phyloP scores from a whole-genome alignment of 2,329 filamentous ascomycete genomes.

The Truncatella angustata region DNA sequence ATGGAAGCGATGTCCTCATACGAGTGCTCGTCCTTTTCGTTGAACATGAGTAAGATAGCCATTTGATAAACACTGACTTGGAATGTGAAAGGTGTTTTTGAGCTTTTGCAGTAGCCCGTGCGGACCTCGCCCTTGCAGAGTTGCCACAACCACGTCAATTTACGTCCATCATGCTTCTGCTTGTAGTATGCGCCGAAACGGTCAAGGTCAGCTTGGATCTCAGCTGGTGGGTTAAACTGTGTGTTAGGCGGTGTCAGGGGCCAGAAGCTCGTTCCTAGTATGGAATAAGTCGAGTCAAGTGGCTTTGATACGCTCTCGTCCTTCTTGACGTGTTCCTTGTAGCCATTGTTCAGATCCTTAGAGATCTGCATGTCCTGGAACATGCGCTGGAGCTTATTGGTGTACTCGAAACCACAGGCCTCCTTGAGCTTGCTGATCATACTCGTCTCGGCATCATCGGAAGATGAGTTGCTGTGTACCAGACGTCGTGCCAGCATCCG shows the following conservation, averaged over 20 bases:
- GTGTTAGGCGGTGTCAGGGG: constrained; percentile 84
- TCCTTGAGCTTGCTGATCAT: constrained; percentile 99
- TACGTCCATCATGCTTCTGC: constrained; percentile 93
- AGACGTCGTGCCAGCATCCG: constrained; percentile 93
- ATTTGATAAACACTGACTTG: constrained; percentile 98
- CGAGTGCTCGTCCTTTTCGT: constrained; percentile 79
- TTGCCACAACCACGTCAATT: constrained; percentile 97
- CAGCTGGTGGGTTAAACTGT: constrained; percentile 80
- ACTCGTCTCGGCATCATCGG: constrained; percentile 94
- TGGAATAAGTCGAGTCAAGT: constrained; percentile 85
- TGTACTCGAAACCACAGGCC: constrained; percentile 97
- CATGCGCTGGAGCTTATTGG: constrained; percentile 99
- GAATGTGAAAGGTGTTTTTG: constrained; percentile 92
- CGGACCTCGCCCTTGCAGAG: constrained; percentile 96
- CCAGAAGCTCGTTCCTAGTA: constrained; percentile 97
- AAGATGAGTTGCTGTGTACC: constrained; percentile 92
- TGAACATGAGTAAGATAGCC: constrained; percentile 92
- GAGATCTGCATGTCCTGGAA: constrained; percentile 99
- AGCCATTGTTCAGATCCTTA: constrained; percentile 90
- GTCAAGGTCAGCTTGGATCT: constrained; percentile 84
- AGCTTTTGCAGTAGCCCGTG: constrained; percentile 84
- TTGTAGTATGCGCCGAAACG: constrained; percentile 90
- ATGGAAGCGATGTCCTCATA: constrained; percentile 86
- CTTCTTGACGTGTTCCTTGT: constrained; percentile 72
- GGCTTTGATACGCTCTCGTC: constrained; percentile 66